Evolutionary conservation across 768 basidiomycete genomes (phyloP).

Genomic region (Collybia sordida): DNA sequence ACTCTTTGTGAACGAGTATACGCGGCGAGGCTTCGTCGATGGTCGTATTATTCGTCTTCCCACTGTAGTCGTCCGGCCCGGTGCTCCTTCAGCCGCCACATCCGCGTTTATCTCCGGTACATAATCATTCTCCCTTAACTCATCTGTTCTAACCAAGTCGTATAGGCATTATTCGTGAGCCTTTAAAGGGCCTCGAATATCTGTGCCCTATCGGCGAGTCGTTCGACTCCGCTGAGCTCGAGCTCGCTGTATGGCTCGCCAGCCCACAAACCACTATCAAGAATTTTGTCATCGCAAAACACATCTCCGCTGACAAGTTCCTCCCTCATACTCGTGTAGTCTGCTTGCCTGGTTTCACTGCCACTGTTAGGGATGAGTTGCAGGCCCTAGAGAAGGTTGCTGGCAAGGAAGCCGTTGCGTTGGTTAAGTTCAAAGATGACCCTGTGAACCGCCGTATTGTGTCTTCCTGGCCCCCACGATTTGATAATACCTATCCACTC

Average conservation of each 20-base stretch:
- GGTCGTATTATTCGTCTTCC: slow-evolving; percentile 61
- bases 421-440: slow-evolving; percentile 49
- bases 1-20: slow-evolving; percentile 58
- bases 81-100: slow-evolving; percentile 52
- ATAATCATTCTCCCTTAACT: neutral
- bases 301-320: slow-evolving; percentile 43
- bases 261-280: slow-evolving; percentile 49
- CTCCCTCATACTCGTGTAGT: slow-evolving; percentile 47
- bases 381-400: slow-evolving; percentile 51
- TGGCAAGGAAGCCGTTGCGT: slow-evolving; percentile 42
- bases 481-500: slow-evolving; percentile 44
- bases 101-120: slow-evolving; percentile 57
- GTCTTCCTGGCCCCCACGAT: slow-evolving; percentile 46
- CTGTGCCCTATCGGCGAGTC: slow-evolving; percentile 54
- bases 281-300: slow-evolving; percentile 51
- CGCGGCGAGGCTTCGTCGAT: slow-evolving; percentile 55
- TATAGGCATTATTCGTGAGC: slow-evolving; percentile 54
- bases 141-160: neutral
- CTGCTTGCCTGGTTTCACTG: slow-evolving; percentile 60
- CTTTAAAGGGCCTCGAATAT: slow-evolving; percentile 46
- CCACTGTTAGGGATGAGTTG: slow-evolving; percentile 54
- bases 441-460: slow-evolving; percentile 41
- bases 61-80: slow-evolving; percentile 57
- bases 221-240: slow-evolving; percentile 40
- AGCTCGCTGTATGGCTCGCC: slow-evolving; percentile 50